These are phyloP conservation scores for Fusarium secorum DNA, from an alignment of 2,329 filamentous ascomycete species.

Conservation along the genomic window DNA sequence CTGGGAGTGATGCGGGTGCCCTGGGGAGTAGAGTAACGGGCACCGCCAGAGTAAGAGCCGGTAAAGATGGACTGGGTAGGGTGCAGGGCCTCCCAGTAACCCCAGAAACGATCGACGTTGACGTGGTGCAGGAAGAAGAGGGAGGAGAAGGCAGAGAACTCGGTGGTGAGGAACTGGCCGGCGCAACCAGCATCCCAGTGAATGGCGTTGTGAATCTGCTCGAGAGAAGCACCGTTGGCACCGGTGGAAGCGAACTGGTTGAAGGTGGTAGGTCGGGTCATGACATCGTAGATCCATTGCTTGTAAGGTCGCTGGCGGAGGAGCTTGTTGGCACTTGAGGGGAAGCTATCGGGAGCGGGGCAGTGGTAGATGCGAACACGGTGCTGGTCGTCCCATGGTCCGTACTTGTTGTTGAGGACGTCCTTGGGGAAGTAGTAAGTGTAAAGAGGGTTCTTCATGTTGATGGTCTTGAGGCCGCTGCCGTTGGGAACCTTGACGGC, in stretches of 20 bases:
- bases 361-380: slow-evolving; percentile 53
- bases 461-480: slow-evolving; percentile 39
- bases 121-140: slow-evolving; percentile 60
- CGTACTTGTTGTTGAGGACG: slow-evolving; percentile 50
- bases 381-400: slow-evolving; percentile 43
- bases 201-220: slow-evolving; percentile 54
- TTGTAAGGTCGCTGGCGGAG: slow-evolving; percentile 48
- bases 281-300: slow-evolving; percentile 52
- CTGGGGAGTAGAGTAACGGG: slow-evolving; percentile 52
- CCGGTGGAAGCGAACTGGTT: slow-evolving; percentile 47
- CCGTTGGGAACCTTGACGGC: slow-evolving; percentile 53
- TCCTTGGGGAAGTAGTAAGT: slow-evolving; percentile 58
- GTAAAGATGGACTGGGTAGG: slow-evolving; percentile 48
- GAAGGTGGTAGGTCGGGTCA: slow-evolving; percentile 50
- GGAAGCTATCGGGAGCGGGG: slow-evolving; percentile 49
- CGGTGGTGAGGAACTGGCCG: slow-evolving; percentile 51
- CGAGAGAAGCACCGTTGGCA: slow-evolving; percentile 50
- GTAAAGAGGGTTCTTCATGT: slow-evolving; percentile 61
- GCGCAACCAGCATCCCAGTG: slow-evolving; percentile 53
- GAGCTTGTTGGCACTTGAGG: slow-evolving; percentile 48
- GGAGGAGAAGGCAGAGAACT: slow-evolving; percentile 56
- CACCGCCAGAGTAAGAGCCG: slow-evolving; percentile 45
- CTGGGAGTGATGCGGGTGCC: slow-evolving; percentile 53
- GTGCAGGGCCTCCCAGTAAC: slow-evolving; percentile 59
- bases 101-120: slow-evolving; percentile 71